Evolutionary conservation across 164 flowering plant genomes (phyloP), one percentile per base, ranked within the genome.

Genomic region (Stephania cephalantha): DNA sequence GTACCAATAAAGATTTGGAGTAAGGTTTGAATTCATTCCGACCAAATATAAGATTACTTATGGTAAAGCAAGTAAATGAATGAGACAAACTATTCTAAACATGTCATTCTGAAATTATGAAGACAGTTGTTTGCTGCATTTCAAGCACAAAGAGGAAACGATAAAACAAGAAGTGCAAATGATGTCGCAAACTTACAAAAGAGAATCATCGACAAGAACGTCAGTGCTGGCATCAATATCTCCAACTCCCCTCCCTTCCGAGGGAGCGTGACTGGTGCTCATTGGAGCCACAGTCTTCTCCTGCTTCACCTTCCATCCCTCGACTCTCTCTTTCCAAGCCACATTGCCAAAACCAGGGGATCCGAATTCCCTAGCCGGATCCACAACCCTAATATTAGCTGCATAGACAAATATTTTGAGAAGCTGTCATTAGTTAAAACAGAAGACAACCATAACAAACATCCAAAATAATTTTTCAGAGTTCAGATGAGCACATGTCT

Each of bases 351-450:
- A 84, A 8, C 86, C 85, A 66, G 81, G 85, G 7, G 91, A 89
- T 75, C 96, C 91, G 85, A 89, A 93, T 75, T 91, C 98, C 79
- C 92, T 85, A 20, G 81, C 86, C 18, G 90, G 91, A 78, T 92
- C 92, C 74, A 86, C 88, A 80, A 81, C 85, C 82, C 94, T 83
- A 44, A 82, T 81, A 82, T 87, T 89, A 46, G 97, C 94, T 94
- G 88, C 80, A 86, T 53, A 74, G 29, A 44, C 2, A 17, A 17
- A 31, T 31, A 31, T 68, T 68, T 29, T 69, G n/a, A 44, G 20
- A n/a, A 58, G 18, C 17, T 15, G 22, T 69, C 8, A 15, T 42
- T 44, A 69, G 20, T 44, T 13, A 7, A 69, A 13, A 45, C 11
- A 15, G 12, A 45, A 42, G 44, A 61, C 10, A 9, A 44, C 46